Conservation (phyloP, 495 filamentous ascomycete species). For the Schizothecium vesticola region DNA sequence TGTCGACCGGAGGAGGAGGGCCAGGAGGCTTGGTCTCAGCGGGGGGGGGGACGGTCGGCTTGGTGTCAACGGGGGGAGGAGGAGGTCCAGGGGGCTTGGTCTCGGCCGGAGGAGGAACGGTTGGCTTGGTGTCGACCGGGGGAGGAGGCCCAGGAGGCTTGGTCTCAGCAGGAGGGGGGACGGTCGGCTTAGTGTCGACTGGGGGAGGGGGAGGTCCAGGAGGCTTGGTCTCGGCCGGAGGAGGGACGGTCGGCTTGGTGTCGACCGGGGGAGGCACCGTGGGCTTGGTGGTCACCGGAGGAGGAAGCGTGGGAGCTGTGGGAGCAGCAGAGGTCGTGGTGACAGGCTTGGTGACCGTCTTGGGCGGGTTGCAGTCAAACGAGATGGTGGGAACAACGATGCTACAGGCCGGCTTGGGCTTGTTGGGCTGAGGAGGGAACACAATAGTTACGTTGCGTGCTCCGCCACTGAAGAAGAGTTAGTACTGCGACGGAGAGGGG, state of each 20-base stretch:
- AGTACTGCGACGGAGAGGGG: no score
- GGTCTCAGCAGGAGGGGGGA: neutral
- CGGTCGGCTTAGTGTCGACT: neutral
- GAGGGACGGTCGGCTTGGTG: constrained; percentile 1
- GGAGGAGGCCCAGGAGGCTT: neutral
- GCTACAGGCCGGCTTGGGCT: constrained; percentile 52
- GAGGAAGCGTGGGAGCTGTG: constrained; percentile 10
- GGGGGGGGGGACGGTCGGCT: neutral
- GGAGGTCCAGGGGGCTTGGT: neutral
- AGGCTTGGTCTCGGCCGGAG: neutral
- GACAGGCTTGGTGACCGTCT: constrained; percentile 26
- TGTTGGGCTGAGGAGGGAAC: constrained; percentile 54
- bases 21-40: neutral
- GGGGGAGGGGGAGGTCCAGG: neutral
- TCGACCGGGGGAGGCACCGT: neutral
- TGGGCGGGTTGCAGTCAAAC: constrained; percentile 64
- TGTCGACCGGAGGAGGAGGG: neutral
- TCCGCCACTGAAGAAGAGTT: no score
- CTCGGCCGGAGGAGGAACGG: no score
- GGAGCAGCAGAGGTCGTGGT: constrained; percentile 19
- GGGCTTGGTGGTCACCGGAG: neutral
- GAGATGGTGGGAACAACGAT: constrained; percentile 71
- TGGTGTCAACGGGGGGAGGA: neutral
- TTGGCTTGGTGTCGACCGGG: no score
- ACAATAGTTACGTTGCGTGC: constrained; percentile 73